Conservation (phyloP, 768 basidiomycete genomes). For the Pleurotus eryngii region DNA sequence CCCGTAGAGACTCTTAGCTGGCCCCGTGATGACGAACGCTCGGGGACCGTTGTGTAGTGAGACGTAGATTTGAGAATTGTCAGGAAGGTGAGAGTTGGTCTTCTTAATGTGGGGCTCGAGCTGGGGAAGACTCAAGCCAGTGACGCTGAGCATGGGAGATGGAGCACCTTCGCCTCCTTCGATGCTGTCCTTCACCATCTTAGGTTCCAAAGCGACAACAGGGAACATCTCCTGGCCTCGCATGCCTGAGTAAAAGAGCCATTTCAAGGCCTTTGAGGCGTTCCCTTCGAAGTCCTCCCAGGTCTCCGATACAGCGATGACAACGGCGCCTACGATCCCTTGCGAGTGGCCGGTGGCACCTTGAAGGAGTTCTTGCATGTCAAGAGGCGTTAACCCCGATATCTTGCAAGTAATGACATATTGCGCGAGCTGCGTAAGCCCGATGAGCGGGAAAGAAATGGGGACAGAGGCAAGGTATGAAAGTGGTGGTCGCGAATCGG, state of each 20-base stretch:
- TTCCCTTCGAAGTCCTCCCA: conserved; percentile 75
- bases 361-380: conserved; percentile 70
- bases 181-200: conserved; percentile 81
- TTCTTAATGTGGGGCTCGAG: conserved; percentile 79
- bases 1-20: conserved; percentile 88
- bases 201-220: conserved; percentile 82
- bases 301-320: conserved; percentile 74
- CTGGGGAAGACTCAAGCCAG: conserved; percentile 72
- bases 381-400: conserved; percentile 70
- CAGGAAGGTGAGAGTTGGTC: conserved; percentile 83
- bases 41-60: conserved; percentile 93
- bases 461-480: conserved; percentile 92
- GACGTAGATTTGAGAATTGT: conserved; percentile 74
- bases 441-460: conserved; percentile 92
- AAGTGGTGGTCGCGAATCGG: conserved; percentile 66
- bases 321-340: conserved; percentile 93
- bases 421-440: conserved; percentile 92
- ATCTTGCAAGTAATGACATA: conserved; percentile 82
- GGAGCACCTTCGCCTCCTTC: conserved; percentile 94
- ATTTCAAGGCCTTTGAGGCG: conserved; percentile 78
- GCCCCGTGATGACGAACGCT: conserved; percentile 91
- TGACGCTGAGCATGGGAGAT: conserved; percentile 90
- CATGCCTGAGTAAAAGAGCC: conserved; percentile 91
- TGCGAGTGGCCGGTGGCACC: conserved; percentile 98
- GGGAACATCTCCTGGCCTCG: conserved; percentile 96